Base-by-base conservation (phyloP, 2,329 filamentous ascomycete genomes). In the Metarhizium robertsii region DNA sequence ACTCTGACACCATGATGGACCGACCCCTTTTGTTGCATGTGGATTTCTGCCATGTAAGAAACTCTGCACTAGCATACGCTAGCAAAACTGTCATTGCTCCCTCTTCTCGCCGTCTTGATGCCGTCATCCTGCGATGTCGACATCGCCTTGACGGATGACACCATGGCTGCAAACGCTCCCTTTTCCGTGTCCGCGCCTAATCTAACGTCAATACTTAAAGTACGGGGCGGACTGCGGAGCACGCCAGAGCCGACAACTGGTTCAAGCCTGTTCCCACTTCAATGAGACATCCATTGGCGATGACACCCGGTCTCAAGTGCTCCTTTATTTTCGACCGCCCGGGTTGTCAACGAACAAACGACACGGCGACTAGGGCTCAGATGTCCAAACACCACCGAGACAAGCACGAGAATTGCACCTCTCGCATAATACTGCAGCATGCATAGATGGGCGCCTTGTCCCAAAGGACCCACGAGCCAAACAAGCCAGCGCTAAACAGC, bases 71-170 rank as follows among this genome's bases (percentile, higher is more conserved):
- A 43, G 14, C 5, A 13, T 52, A 20, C 36, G n/a, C 34, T 29
- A 13, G 50, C n/a, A 42, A 36, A 29, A 52, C 11, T 18, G 25
- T 25, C 25, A 42, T 30, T 40, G 30, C 34, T 40, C 14, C 16
- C 43, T 30, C 18, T 30, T 30, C 45, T 48, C 25, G 10, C 14
- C 25, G 25, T 48, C 20, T 30, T 29, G 45, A 20, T n/a, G 20
- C 20, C n/a, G 18, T 43, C 25, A 29, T 20, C 8, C 47, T 32
- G 53, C 48, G 18, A 55, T 57, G 56, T 57, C 53, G 56, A 57
- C 56, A 57, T 57, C 50, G 53, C 45, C 32, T 25, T 51, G 56
- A 38, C 50, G 16, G 45, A 57, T 57, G 38, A 32, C 56, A 57
- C 45, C 56, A 57, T 54, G 50, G 5, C 5, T 34, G 32, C 32